Evolutionary conservation across 225 moss, liverwort and hornwort species (phyloP), one percentile per base, ranked within the genome.

Genomic region (Pseudoscleropodium purum): DNA sequence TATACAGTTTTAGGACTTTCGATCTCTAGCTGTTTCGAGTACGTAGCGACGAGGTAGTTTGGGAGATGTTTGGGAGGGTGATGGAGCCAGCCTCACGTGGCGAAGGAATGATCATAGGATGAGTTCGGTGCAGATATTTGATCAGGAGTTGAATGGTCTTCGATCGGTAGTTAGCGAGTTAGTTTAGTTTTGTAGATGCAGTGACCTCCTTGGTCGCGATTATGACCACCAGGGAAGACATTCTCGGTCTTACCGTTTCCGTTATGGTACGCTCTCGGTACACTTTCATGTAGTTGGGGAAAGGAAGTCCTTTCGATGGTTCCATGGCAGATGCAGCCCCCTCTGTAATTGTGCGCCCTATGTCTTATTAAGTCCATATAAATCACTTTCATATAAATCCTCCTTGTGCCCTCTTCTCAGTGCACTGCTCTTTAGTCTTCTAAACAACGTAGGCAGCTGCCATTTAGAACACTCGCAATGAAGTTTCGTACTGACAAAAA

Each of bases 201-300:
- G 94, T 93, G 93, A 93, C 93, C 92, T 88, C 90, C 94, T 94
- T 94, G 93, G 94, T 94, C 93, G 94, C 94, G 73, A 90, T 83
- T 23, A 41, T 75, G 59, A 82, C 86, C 90, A 91, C 87, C 89
- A 80, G 92, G 93, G 87, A 90, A 93, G 94, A 94, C 91, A 89
- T 84, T 91, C 93, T 94, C 93, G 90, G 93, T 94, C 94, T 94
- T 90, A 89, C 89, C 78, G 82, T 91, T 70, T 85, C 83, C 87
- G 92, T 94, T 91, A 85, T 81, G 89, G 86, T 93, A 88, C 87
- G 87, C 68, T 86, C 91, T 89, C 90, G 92, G 89, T 84, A 87
- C 87, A 90, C 86, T 84, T 59, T 84, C 62, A 87, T 75, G 67
- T 81, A 81, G 87, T 20, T 47, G 81, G 60, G 31, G 9, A 14